These are phyloP conservation scores for Kandelia obovata DNA, from an alignment of 345 rosid genomes.

Conservation along the genomic window DNA sequence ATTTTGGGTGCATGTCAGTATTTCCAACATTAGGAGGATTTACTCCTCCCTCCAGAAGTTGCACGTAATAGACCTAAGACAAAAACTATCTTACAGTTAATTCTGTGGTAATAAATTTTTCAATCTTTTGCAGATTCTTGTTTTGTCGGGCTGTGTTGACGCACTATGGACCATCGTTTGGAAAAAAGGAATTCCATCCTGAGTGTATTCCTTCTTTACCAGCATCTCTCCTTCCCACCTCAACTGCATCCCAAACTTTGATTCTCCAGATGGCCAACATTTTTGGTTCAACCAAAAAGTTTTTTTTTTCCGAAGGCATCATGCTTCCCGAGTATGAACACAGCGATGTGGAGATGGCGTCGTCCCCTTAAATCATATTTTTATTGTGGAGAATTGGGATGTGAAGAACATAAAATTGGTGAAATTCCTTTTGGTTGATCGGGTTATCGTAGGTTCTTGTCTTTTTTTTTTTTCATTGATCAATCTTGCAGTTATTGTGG, in stretches of 20 bases:
- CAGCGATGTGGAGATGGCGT: slow-evolving; percentile 20
- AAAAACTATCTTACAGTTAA: neutral
- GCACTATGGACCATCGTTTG: slow-evolving; percentile 42
- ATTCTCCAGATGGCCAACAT: slow-evolving; percentile 59
- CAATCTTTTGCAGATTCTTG: slow-evolving; percentile 52
- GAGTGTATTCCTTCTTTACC: slow-evolving; percentile 76
- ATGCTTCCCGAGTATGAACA: slow-evolving; percentile 20
- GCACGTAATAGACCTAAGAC: neutral
- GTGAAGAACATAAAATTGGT: neutral
- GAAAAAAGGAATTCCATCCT: slow-evolving; percentile 66
- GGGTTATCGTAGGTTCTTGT: neutral
- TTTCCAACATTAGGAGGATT: too few species aligned
- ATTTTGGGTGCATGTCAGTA: too few species aligned
- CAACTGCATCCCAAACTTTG: slow-evolving; percentile 38
- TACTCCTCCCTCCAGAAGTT: too few species aligned
- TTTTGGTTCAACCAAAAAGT: slow-evolving; percentile 53
- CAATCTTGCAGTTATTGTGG: slow-evolving; percentile 1
- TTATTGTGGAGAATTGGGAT: neutral
- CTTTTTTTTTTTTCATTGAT: neutral
- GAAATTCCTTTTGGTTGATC: slow-evolving; percentile 1
- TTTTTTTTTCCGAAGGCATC: slow-evolving; percentile 47
- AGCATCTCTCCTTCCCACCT: slow-evolving; percentile 39
- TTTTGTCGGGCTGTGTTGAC: slow-evolving; percentile 71
- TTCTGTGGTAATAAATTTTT: neutral
- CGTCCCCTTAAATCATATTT: slow-evolving; percentile 17